Evolutionary conservation across 345 rosid species (phyloP), one percentile per base, ranked within the genome.

Genomic region (Eucalyptus sideroxylon): DNA sequence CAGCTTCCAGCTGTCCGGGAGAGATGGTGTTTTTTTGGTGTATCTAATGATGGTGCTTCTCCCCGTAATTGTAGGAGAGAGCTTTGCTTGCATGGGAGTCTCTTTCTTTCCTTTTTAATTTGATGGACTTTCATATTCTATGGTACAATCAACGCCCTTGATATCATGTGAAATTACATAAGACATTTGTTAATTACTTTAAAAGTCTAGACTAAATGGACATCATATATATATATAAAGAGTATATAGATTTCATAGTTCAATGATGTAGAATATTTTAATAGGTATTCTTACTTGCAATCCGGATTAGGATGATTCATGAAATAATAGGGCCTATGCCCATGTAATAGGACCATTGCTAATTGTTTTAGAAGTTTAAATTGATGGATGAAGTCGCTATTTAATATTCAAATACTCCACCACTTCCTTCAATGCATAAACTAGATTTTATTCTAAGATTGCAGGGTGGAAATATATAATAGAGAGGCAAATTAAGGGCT

Each of bases 341-440:
- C 27, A 10, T 11, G 4, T 0, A 6, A 69, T 9, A 4, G 37
- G 45, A 72, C 27, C 3, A 37, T 2, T 21, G 15, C 14, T 13
- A 37, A 72, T 5, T 11, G 1, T 77, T 21, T 13, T 40, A 37
- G 1, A 77, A 77, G 12, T 26, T 77, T 37, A 77, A 11, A 5
- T 21, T 37, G 47, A 21, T 12, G 2, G 3, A 10, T 77, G 9
- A 4, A 77, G 2, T 7, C 3, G 5, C 3, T 2, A 11, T 21
- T 37, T 77, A 77, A 40, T 37, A 37, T 3, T 37, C 44, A 21
- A 40, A 6, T 77, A 21, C 16, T 40, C 9, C 6, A 40, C 8
- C 47, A 77, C 30, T 77, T 77, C 83, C 83, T 23, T 72, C 42
- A 12, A 37, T 0, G 5, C 15, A 21, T 40, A 77, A 12, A 13